These are phyloP conservation scores for Multifurca ochricompacta DNA, from an alignment of 768 basidiomycete genomes.

Conservation along the genomic window DNA sequence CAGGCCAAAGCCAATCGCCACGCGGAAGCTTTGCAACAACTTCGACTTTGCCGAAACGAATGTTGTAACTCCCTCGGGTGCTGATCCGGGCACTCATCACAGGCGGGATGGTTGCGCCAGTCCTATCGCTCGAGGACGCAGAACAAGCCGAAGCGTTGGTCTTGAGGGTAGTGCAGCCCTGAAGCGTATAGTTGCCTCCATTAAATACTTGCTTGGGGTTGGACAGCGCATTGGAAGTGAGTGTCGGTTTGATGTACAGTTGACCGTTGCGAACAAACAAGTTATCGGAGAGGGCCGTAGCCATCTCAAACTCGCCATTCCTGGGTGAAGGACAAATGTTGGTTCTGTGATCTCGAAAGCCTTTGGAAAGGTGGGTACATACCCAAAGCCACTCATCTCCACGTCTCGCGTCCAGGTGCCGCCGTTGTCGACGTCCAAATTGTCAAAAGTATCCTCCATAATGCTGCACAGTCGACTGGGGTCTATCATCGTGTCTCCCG, in stretches of 20 bases:
- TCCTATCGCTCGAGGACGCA: slow-evolving; percentile 32
- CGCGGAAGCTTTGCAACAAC: slow-evolving; percentile 41
- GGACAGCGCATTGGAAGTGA: slow-evolving; percentile 44
- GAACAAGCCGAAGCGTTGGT: slow-evolving; percentile 39
- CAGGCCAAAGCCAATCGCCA: slow-evolving; percentile 39
- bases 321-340: not conserved
- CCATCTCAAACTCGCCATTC: slow-evolving; percentile 52
- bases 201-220: slow-evolving; percentile 31
- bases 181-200: slow-evolving; percentile 33
- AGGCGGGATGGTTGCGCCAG: slow-evolving; percentile 39
- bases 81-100: slow-evolving; percentile 47
- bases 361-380: slow-evolving; percentile 12
- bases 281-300: slow-evolving; percentile 34
- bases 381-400: slow-evolving; percentile 47
- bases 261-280: slow-evolving; percentile 40
- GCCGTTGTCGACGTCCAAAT: slow-evolving; percentile 32
- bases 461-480: slow-evolving; percentile 36
- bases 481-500: slow-evolving; percentile 31
- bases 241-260: slow-evolving; percentile 53
- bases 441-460: slow-evolving; percentile 42
- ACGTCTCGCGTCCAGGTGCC: slow-evolving; percentile 41
- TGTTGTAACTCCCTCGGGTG: slow-evolving; percentile 40
- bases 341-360: not conserved
- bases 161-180: slow-evolving; percentile 30
- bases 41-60: slow-evolving; percentile 52